Percentiles rank a stretch among this genome's conserved stretches.
Conservation (phyloP, 768 basidiomycete genomes). For the Tephrocybe rancida region DNA sequence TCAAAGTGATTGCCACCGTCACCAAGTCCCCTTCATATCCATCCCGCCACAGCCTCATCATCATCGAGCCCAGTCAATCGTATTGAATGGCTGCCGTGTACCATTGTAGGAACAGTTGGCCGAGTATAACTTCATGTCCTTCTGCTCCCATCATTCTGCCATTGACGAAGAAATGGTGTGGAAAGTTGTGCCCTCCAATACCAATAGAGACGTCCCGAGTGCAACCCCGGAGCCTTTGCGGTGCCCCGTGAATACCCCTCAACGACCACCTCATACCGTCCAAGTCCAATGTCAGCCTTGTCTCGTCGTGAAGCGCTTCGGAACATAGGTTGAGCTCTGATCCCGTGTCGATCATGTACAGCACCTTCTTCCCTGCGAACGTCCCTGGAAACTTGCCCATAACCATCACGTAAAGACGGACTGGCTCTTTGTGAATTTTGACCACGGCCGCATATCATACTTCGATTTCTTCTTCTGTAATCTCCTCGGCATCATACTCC, state of each 20-base stretch:
- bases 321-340: constrained; percentile 10
- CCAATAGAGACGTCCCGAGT: not conserved
- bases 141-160: not conserved
- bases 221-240: constrained; percentile 19
- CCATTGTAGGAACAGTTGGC: constrained; percentile 25
- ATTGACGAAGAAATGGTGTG: constrained; percentile 11
- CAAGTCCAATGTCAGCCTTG: not conserved
- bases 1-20: too few species aligned
- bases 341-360: constrained; percentile 10
- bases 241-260: constrained; percentile 20
- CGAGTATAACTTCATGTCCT: constrained; percentile 18
- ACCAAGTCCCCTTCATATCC: too few species aligned
- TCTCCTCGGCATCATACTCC: not conserved
- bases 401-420: constrained; percentile 15
- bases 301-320: not conserved
- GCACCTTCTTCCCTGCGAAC: not conserved
- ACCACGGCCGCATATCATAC: constrained; percentile 10
- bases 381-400: constrained; percentile 5
- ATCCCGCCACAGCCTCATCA: constrained; percentile 16
- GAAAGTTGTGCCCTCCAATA: not conserved
- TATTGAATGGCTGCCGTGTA: constrained; percentile 17
- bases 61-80: constrained; percentile 9
- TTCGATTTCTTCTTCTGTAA: constrained; percentile 1
- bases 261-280: constrained; percentile 28
- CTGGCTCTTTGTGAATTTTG: constrained; percentile 1